Base-by-base conservation (phyloP, 2,329 filamentous ascomycete genomes). In the Epicoccum nigrum region DNA sequence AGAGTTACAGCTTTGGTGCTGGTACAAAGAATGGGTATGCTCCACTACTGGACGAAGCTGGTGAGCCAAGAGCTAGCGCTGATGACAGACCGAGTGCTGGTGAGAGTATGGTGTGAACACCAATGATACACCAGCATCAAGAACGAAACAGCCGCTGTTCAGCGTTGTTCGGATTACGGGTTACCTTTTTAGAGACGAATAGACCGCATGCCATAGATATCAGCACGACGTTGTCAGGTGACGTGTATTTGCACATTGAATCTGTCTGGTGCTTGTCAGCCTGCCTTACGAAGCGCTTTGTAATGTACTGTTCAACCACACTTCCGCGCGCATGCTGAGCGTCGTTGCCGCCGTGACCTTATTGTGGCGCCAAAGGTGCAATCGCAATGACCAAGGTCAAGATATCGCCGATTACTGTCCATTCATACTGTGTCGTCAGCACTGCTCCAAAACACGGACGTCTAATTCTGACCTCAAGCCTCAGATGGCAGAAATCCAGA, bases 401-500 rank as follows among this genome's bases (percentile, higher is more conserved):
- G 4, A 8, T 38, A 9, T 21, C 21, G 13, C 23, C 17, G 34
- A 23, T 25, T n/a, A 28, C 16, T 15, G 15, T 25, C 40, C 39
- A 43, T 19, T 44, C 27, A 20, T 25, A 38, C 19, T 8, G 20
- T 27, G 27, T 8, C 19, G 28, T 34, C 33, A 33, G 21, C 40
- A 28, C 4, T 12, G 21, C 2, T 35, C 16, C 12, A 20, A 45
- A 41, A 25, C 21, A 23, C 12, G 8, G 13, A 28, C n/a, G 12
- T 21, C 13, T 7, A 21, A 30, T 30, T 5, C 7, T 13, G 38
- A 19, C 11, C 42, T 15, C 37, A 38, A 42, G 32, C 56, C 57
- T 51, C 60, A 34, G 51, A 17, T 53, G 62, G 60, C 62, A 65
- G 59, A 62, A 65, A 64, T 47, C 3, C 4, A 1, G 1, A 0